Conservation (phyloP, 2,329 filamentous ascomycete genomes). For the Lasiodiplodia hormozganensis region DNA sequence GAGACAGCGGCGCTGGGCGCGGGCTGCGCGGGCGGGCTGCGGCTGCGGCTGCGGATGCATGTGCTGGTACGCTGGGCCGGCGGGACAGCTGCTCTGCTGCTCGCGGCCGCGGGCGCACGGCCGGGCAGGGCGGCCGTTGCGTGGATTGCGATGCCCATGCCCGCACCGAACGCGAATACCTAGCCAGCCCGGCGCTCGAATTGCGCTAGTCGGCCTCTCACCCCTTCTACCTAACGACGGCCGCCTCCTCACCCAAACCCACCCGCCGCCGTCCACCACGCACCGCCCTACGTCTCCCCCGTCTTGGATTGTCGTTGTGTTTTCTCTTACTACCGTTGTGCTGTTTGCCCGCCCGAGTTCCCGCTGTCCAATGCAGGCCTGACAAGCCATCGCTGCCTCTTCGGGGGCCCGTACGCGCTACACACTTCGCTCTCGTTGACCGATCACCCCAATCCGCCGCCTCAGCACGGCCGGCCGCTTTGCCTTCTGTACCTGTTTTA, state of each 20-base stretch:
- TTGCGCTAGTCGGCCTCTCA: conserved; percentile 22
- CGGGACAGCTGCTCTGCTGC: not conserved
- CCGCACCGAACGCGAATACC: conserved; percentile 7
- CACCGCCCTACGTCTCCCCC: conserved; percentile 17
- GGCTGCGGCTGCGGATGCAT: not conserved
- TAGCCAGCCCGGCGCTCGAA: conserved; percentile 20
- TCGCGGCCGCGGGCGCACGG: conserved; percentile 3
- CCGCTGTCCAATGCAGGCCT: conserved; percentile 30
- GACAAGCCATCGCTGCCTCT: conserved; percentile 30
- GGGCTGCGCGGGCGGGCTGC: not conserved
- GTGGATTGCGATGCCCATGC: conserved; percentile 7
- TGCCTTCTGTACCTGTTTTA: conserved; percentile 48
- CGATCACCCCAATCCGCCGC: conserved; percentile 15
- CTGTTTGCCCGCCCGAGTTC: conserved; percentile 26
- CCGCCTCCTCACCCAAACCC: conserved; percentile 27
- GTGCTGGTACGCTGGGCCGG: not conserved
- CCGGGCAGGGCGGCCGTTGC: conserved; percentile 3
- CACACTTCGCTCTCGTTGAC: conserved; percentile 28
- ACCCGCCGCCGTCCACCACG: conserved; percentile 21
- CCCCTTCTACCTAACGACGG: conserved; percentile 26
- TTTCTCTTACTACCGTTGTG: conserved; percentile 23
- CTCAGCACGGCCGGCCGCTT: conserved; percentile 36
- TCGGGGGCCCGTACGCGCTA: conserved; percentile 27
- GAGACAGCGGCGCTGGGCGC: conserved; percentile 7
- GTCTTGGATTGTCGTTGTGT: conserved; percentile 26